Conservation (phyloP, 208 protist genomes). For the Wallacemonas sp. region DNA sequence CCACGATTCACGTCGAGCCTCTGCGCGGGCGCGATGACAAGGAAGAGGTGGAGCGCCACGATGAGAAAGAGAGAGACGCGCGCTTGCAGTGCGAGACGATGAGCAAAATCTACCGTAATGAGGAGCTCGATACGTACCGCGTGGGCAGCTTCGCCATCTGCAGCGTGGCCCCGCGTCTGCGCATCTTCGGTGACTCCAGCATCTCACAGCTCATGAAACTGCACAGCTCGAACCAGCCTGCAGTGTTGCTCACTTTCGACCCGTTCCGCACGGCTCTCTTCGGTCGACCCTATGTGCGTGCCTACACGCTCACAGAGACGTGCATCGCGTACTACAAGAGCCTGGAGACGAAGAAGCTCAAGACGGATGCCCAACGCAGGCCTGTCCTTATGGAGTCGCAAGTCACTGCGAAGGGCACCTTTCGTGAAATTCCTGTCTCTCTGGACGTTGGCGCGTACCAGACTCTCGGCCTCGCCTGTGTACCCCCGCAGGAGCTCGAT, state of each 20-base stretch:
- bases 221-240: slow-evolving; percentile 38
- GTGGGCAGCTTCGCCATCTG: slow-evolving; percentile 62
- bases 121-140: slow-evolving; percentile 61
- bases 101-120: slow-evolving; percentile 34
- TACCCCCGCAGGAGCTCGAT: slow-evolving; percentile 24
- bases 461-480: slow-evolving; percentile 38
- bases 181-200: slow-evolving; percentile 12
- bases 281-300: slow-evolving; percentile 59
- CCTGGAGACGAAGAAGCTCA: slow-evolving; percentile 16
- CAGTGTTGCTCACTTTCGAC: slow-evolving; percentile 72
- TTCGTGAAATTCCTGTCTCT: slow-evolving; percentile 66
- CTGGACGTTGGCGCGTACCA: slow-evolving; percentile 68
- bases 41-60: slow-evolving; percentile 22
- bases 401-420: slow-evolving; percentile 44
- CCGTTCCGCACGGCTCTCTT: slow-evolving; percentile 63
- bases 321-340: slow-evolving; percentile 50
- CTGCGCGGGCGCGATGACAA: slow-evolving; percentile 27
- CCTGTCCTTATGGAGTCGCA: slow-evolving; percentile 35
- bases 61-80: slow-evolving; percentile 14
- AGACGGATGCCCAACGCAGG: not conserved
- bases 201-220: slow-evolving; percentile 49
- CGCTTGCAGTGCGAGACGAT: slow-evolving; percentile 27
- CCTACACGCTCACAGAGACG: slow-evolving; percentile 55
- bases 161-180: slow-evolving; percentile 25
- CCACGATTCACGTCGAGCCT: slow-evolving; percentile 14